Percentiles rank a stretch among this genome's conserved stretches.
These are phyloP conservation scores for Diaporthe velutina DNA, from an alignment of 2,329 filamentous ascomycete genomes.

Conservation along the genomic window DNA sequence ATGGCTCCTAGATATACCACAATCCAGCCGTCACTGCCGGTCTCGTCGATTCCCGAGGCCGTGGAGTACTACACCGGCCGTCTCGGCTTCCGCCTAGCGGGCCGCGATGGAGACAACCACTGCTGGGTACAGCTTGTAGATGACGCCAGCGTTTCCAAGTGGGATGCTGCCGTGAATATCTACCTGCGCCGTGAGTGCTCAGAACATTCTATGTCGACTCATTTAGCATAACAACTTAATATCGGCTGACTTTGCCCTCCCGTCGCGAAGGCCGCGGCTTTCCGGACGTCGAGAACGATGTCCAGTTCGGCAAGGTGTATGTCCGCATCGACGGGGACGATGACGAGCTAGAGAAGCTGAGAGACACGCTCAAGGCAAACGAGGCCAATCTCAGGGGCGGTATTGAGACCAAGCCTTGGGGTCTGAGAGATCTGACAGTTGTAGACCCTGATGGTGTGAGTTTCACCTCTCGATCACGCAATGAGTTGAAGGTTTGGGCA, in stretches of 20 bases:
- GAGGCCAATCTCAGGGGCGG: not conserved
- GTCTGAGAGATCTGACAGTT: constrained; percentile 13
- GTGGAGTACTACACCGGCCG: constrained; percentile 19
- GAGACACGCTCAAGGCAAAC: not conserved
- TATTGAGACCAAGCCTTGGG: constrained; percentile 24
- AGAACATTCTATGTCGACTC: not conserved
- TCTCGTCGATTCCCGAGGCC: constrained; percentile 20
- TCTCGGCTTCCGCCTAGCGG: constrained; percentile 30
- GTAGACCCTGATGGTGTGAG: constrained; percentile 26
- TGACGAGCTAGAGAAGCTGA: constrained; percentile 26
- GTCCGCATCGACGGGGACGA: constrained; percentile 20
- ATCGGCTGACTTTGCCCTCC: not conserved
- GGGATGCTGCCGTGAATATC: constrained; percentile 30
- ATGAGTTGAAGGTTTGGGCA: fast-evolving
- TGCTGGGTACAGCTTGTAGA: constrained; percentile 32
- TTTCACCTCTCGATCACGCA: not conserved
- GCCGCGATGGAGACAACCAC: constrained; percentile 29
- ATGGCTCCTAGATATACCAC: constrained; percentile 22
- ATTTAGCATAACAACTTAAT: not conserved
- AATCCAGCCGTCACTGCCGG: constrained; percentile 26
- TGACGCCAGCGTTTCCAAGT: constrained; percentile 7
- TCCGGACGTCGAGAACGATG: constrained; percentile 12
- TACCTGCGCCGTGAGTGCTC: constrained; percentile 23
- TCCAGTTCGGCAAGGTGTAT: constrained; percentile 30
- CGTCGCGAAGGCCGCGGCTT: constrained; percentile 7